A percentile compares a stretch with the other conserved stretches of the same genome.
Evolutionary conservation across 345 rosid genomes (phyloP).

Genomic region (Microcos paniculata): DNA sequence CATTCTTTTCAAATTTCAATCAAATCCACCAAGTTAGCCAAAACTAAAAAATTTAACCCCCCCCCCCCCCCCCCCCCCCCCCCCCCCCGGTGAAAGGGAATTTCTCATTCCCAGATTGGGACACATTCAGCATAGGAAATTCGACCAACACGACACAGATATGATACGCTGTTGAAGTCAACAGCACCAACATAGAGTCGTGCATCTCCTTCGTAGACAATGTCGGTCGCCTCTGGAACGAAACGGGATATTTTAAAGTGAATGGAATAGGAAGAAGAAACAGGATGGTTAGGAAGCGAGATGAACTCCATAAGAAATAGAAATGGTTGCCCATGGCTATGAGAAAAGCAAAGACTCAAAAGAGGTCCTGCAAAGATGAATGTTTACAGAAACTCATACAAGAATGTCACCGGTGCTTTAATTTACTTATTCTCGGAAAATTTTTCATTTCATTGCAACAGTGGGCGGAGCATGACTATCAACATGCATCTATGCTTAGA

Average conservation of each 20-base stretch:
- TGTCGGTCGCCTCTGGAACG: not conserved
- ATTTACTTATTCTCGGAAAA: too few relatives aligned
- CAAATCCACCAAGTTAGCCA: too few relatives aligned
- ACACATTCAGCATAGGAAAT: slow-evolving; percentile 26
- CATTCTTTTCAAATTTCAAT: too few relatives aligned
- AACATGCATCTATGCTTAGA: too few relatives aligned
- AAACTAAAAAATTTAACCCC: too few relatives aligned
- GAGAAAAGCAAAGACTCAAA: too few relatives aligned
- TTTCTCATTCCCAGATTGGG: slow-evolving; percentile 24
- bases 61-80: too few relatives aligned
- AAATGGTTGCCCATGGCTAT: not conserved
- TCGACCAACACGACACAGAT: slow-evolving; percentile 28
- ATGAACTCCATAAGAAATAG: not conserved
- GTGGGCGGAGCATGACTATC: too few relatives aligned
- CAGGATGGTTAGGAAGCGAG: not conserved
- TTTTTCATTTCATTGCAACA: too few relatives aligned
- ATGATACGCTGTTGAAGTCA: slow-evolving; percentile 24
- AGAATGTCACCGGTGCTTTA: not conserved
- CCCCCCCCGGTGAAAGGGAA: too few relatives aligned
- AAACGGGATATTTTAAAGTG: slow-evolving; percentile 28
- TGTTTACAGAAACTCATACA: not conserved
- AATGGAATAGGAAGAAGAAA: slow-evolving; percentile 22
- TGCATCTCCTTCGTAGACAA: slow-evolving; percentile 39
- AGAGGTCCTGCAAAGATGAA: not conserved
- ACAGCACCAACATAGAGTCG: slow-evolving; percentile 22